Base-by-base conservation (phyloP, 345 rosid species). In the Gossypium sturtianum region DNA sequence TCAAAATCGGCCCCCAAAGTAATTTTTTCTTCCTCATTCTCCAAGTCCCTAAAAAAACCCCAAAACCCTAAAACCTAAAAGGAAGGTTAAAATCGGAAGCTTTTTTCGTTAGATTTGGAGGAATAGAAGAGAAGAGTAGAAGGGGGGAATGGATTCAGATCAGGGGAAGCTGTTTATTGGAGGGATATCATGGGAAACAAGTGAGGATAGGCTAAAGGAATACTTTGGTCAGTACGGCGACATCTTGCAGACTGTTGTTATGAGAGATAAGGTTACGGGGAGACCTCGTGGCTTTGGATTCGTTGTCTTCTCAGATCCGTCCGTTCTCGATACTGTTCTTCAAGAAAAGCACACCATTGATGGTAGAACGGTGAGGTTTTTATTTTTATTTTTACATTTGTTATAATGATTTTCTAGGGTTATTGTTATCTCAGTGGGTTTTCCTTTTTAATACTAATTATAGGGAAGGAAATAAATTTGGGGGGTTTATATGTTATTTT, bases 161-260 rank as follows among this genome's bases (percentile, higher is more conserved):
- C 94, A 85, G 76, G 97, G 97, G 51, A 87, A 91, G 90, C 87
- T 93, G 3, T 91, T 93, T 79, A 86, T 93, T 75, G 97, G 98
- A 29, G 98, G 98, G 80, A 90, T 93, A 74, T 93, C 98, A 48
- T 91, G 97, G 98, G 98, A 93, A 75, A 93, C 97, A 1, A 78
- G 75, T 68, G 97, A 93, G 83, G 92, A 90, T 17, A 84, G 77
- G 77, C 86, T 93, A 53, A 82, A 71, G 29, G 96, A 91, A 57
- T 85, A 93, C 80, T 93, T 93, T 74, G 43, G 82, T 53, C 85
- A 83, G 54, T 93, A 81, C 71, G 96, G 98, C 1, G 93, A 91
- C 54, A 90, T 93, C 61, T 56, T 80, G 68, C 89, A 91, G 84
- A 76, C 93, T 2, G 89, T 81, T 0, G 91, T 91, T 15, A 89